phyloP scores from a whole-genome alignment of 257 asterid genomes.

The Solanum clarkiae region DNA sequence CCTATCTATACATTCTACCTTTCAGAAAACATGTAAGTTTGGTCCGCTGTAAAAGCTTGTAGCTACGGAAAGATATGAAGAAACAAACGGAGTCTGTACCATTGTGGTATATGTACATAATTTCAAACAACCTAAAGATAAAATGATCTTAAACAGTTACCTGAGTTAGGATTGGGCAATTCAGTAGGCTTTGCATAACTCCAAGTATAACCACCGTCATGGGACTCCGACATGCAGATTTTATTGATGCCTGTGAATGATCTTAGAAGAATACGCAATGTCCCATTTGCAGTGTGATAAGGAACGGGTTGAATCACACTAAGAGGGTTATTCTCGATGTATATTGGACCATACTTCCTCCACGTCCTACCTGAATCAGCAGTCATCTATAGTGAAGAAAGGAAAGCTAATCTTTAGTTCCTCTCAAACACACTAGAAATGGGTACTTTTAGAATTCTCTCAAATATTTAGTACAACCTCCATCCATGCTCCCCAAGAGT shows the following conservation, averaged over 20 bases:
- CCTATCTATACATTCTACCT: not conserved
- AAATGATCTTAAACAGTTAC: slow-evolving; percentile 8
- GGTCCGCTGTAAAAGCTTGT: not conserved
- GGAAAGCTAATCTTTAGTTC: not conserved
- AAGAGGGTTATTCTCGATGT: slow-evolving; percentile 40
- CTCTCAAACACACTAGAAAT: not conserved
- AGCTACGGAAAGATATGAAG: not conserved
- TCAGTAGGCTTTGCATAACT: slow-evolving; percentile 60
- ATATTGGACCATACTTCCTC: slow-evolving; percentile 89
- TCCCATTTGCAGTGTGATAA: slow-evolving; percentile 62
- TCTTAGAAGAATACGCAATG: slow-evolving; percentile 65
- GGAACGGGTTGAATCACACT: slow-evolving; percentile 95
- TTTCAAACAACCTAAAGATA: not conserved
- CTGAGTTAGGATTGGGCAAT: slow-evolving; percentile 95
- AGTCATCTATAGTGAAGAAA: slow-evolving; percentile 41
- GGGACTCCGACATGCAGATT: slow-evolving; percentile 81
- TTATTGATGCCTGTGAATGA: slow-evolving; percentile 47
- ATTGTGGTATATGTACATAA: not conserved
- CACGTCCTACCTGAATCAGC: slow-evolving; percentile 69
- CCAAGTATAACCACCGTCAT: slow-evolving; percentile 84
- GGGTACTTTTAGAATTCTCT: not conserved
- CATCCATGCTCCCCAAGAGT: slow-evolving; percentile 99
- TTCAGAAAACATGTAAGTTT: not conserved
- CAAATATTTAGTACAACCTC: slow-evolving; percentile 40
- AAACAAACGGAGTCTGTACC: not conserved